Evolutionary conservation across 148 eudicot species (phyloP), one percentile per base, ranked within the genome.

Genomic region (Bassia scoparia): DNA sequence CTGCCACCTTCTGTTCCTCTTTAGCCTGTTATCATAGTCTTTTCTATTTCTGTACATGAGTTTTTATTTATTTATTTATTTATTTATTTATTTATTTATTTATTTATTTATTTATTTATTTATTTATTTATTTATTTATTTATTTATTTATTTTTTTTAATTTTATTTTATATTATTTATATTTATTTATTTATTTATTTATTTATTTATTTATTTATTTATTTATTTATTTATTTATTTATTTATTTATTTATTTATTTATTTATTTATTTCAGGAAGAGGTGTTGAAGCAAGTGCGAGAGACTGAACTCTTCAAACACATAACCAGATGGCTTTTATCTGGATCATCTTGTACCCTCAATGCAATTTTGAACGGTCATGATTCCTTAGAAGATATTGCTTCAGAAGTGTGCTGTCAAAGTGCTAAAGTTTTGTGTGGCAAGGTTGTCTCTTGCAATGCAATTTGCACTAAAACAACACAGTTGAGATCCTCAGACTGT

Each of bases 251-350:
- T n/a, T n/a, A n/a, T n/a, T n/a, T n/a, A n/a, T n/a, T n/a, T n/a
- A n/a, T n/a, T n/a, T 20, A 70, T 67, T 77, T 65, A 26, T 52
- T 17, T 21, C 79, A 85, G 88, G 88, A 77, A 74, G 82, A 80
- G 72, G 75, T 85, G n/a, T 44, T 85, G 70, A 70, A 83, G 68
- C 84, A 83, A 80, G 88, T 85, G 17, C 84, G 60, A 62, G 80
- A 78, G 70, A 85, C 86, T 50, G 62, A 76, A 52, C 80, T 85
- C 56, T 80, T 75, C 69, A 79, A 63, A 61, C 64, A 70, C 61
- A 67, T 85, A 33, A 78, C 74, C 21, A 66, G n/a, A 70, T 85
- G 83, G 79, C 30, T 80, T 62, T 54, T 35, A 63, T 63, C 80
- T n/a, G 61, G 31, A 41, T 71, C 83, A 54, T 74, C 74, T 46